Base-by-base conservation (phyloP, 2,329 filamentous ascomycete genomes). In the Cladosporium sp. region DNA sequence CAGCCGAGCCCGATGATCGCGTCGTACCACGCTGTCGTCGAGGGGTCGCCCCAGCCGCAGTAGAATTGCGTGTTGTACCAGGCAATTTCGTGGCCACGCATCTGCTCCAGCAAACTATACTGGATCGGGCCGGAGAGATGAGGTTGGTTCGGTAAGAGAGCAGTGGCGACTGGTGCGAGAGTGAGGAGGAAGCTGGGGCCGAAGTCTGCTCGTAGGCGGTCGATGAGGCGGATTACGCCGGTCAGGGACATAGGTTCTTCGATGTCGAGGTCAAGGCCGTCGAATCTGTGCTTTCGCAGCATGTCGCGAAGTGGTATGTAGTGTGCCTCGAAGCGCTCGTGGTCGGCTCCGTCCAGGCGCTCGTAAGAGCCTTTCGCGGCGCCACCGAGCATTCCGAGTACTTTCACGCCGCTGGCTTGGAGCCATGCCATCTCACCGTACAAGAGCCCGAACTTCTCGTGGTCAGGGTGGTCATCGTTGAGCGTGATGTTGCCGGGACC, bases 1-100 rank as follows among this genome's bases (percentile, higher is more conserved):
- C 87, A 95, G 8, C 89, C 89, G 42, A 77, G 74, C 11, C 74
- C 72, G 31, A 82, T 68, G 49, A 82, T 77, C 46, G 74, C 70
- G 53, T 80, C 77, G 63, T 77, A 81, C 62, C 73, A 75, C 18
- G 66, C 63, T 2, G 74, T 74, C 11, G 68, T 75, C 28, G 76
- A 72, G 1, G 83, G 81, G 45, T 83, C 82, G 8, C 89, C 89
- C 84, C 89, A 96, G 1, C 89, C 89, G 65, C 87, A 93, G 76
- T 96, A 96, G 70, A 95, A 95, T 66, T 96, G 91, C 5, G 85
- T 78, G 66, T 95, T 95, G 69, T 95, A 95, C 82, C 89, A 96
- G 2, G 78, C 77, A 28, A 95, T 86, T 41, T 85, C 78, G 13
- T 69, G 70, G 1, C 85, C 84, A 5, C 81, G 76, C 68, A 81